Evolutionary conservation across 176 grass and related monocot species (phyloP).

Genomic region (Oryza officinalis): DNA sequence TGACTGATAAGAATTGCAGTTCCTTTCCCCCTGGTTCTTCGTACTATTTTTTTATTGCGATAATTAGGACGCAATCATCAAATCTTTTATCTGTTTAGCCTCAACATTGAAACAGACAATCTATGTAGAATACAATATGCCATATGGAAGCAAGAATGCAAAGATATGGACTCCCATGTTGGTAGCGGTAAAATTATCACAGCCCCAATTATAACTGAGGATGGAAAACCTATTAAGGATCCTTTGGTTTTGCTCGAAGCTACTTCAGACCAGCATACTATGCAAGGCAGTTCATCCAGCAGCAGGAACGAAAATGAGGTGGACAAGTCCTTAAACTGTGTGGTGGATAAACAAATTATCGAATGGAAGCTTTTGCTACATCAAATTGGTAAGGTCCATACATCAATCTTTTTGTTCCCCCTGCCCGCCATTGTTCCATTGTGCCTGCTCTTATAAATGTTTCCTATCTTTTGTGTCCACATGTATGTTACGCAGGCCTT

Average conservation of each 20-base stretch:
- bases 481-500: conserved; percentile 56
- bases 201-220: conserved; percentile 80
- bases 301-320: conserved; percentile 18
- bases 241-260: conserved; percentile 88
- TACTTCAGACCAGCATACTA: conserved; percentile 33
- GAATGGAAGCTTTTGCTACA: conserved; percentile 89
- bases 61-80: not conserved
- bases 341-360: conserved; percentile 60
- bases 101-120: not conserved
- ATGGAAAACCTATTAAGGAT: conserved; percentile 71
- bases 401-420: not conserved
- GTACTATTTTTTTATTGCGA: not conserved
- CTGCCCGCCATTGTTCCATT: not conserved
- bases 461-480: not conserved
- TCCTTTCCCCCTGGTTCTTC: not conserved
- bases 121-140: conserved; percentile 68
- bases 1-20: not conserved
- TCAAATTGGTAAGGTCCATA: conserved; percentile 73
- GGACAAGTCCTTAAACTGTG: not conserved
- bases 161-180: conserved; percentile 76
- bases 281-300: conserved; percentile 19
- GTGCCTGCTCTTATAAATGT: conserved; percentile 17
- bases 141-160: conserved; percentile 86
- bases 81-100: not conserved
- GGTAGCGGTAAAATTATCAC: conserved; percentile 82